These are phyloP conservation scores for Metarhizium guizhouense DNA, from an alignment of 2,329 filamentous ascomycete genomes.

Conservation along the genomic window DNA sequence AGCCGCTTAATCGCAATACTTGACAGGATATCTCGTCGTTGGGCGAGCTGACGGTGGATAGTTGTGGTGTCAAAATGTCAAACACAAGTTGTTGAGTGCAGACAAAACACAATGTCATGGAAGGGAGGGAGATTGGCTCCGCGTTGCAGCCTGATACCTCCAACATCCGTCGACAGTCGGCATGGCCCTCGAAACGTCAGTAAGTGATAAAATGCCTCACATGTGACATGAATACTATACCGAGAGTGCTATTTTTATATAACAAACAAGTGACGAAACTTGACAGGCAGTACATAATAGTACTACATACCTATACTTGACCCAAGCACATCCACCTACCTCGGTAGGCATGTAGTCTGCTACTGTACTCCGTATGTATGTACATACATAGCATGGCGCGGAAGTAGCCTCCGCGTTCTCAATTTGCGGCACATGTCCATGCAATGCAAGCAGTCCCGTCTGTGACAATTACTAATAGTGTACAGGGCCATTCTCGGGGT, in stretches of 20 bases:
- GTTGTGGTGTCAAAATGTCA: not conserved
- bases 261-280: conserved; percentile 3
- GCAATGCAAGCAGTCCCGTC: not conserved
- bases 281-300: not conserved
- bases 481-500: too few relatives aligned
- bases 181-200: not conserved
- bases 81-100: not conserved
- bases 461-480: not conserved
- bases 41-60: too few relatives aligned
- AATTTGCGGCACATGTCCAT: too few relatives aligned
- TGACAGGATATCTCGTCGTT: too few relatives aligned
- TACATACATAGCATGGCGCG: too few relatives aligned
- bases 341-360: too few relatives aligned
- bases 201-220: conserved; percentile 3
- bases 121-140: not conserved
- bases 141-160: not conserved
- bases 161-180: not conserved
- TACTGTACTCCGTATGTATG: too few relatives aligned
- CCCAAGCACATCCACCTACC: too few relatives aligned
- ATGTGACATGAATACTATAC: not conserved
- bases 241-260: not conserved
- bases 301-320: too few relatives aligned
- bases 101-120: not conserved
- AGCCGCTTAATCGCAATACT: too few relatives aligned
- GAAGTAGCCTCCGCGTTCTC: too few relatives aligned